Conservation (phyloP, 768 basidiomycete species). For the Porphyrellus cyaneotinctus region DNA sequence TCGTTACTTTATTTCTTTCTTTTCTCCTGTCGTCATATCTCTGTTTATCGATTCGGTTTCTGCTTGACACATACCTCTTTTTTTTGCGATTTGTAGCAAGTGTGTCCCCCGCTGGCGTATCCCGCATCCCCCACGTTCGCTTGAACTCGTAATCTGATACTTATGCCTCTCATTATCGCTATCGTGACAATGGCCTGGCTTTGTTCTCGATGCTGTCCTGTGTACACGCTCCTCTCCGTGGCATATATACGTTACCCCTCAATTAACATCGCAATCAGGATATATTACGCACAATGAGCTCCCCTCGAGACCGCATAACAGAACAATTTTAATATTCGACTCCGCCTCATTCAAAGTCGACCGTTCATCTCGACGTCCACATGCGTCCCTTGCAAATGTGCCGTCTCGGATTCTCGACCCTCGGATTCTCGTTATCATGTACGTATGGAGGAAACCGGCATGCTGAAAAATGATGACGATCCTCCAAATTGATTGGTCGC, state of each 20-base stretch:
- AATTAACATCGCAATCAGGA: conserved; percentile 8
- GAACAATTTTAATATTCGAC: neutral
- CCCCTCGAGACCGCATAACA: conserved; percentile 9
- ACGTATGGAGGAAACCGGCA: conserved; percentile 8
- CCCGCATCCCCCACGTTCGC: conserved; percentile 26
- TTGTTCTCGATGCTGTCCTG: conserved; percentile 26
- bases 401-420: neutral
- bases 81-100: conserved; percentile 18
- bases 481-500: conserved; percentile 1
- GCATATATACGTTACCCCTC: conserved; percentile 23
- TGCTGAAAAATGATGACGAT: conserved; percentile 9
- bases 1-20: conserved; percentile 26
- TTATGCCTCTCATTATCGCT: conserved; percentile 30
- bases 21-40: conserved; percentile 24
- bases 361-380: neutral
- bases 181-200: conserved; percentile 20
- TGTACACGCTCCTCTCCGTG: conserved; percentile 8
- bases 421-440: conserved; percentile 1
- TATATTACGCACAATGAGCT: conserved; percentile 5
- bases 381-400: neutral
- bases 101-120: conserved; percentile 21
- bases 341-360: neutral
- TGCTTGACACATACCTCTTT: conserved; percentile 27
- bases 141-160: conserved; percentile 29
- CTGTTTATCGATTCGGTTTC: conserved; percentile 33